Conservation (phyloP, 2,329 filamentous ascomycete genomes). For the Trichoderma citrinoviride region DNA sequence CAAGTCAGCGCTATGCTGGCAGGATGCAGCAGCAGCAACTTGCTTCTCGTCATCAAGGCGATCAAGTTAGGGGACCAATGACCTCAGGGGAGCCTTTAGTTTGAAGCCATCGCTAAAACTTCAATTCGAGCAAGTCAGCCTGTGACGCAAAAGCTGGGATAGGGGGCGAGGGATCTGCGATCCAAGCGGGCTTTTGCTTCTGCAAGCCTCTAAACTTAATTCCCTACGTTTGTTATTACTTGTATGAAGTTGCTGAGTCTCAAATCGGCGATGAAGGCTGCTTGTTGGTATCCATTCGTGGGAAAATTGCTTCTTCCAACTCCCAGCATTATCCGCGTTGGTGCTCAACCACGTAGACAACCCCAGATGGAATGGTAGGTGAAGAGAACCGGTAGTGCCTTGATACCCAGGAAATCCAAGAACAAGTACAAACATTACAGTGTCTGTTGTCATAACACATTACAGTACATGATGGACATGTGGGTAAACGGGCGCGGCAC, state of each 20-base stretch:
- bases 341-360: background rate
- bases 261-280: background rate
- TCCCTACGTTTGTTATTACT: background rate
- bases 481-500: background rate
- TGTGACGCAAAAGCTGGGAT: background rate
- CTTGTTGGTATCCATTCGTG: background rate
- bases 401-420: background rate
- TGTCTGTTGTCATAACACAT: slow-evolving; percentile 11
- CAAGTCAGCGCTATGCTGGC: background rate
- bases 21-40: background rate
- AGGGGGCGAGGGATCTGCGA: background rate
- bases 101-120: background rate
- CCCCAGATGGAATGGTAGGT: too few relatives aligned
- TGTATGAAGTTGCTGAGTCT: background rate
- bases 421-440: background rate
- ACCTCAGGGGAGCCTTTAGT: background rate
- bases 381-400: background rate
- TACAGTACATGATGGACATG: background rate
- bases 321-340: background rate
- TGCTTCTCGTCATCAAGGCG: background rate
- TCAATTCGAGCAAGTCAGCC: background rate
- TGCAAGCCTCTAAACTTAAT: background rate
- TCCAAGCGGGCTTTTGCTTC: background rate
- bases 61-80: background rate
- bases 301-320: background rate